Conservation (phyloP, 2,329 filamentous ascomycete genomes). For the Aaosphaeria arxii region DNA sequence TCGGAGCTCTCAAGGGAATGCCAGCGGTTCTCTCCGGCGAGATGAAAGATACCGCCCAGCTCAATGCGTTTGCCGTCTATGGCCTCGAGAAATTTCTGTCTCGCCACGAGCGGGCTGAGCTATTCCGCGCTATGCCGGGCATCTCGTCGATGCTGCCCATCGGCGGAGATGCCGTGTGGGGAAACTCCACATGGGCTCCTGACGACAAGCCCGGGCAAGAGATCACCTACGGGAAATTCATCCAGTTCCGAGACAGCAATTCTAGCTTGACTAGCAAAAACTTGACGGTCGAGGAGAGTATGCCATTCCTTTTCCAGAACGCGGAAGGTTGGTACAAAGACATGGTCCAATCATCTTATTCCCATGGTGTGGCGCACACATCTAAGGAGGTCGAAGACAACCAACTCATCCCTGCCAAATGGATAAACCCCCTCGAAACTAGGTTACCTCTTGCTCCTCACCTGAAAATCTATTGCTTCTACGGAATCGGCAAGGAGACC, state of each 20-base stretch:
- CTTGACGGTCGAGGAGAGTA: conserved; percentile 73
- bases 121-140: conserved; percentile 96
- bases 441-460: conserved; percentile 82
- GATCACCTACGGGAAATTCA: conserved; percentile 72
- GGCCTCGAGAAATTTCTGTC: conserved; percentile 94
- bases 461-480: conserved; percentile 96
- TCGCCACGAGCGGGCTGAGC: conserved; percentile 83
- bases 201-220: conserved; percentile 76
- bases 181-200: conserved; percentile 80
- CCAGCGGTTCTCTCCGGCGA: conserved; percentile 91
- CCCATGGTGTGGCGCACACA: conserved; percentile 82
- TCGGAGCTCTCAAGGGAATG: conserved; percentile 87
- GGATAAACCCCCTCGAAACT: conserved; percentile 92
- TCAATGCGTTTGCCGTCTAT: conserved; percentile 95
- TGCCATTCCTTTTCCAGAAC: conserved; percentile 74
- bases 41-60: conserved; percentile 96
- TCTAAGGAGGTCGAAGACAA: conserved; percentile 71
- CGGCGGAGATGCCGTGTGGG: conserved; percentile 93
- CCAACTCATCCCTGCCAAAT: conserved; percentile 60
- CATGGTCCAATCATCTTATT: conserved; percentile 73
- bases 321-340: conserved; percentile 83
- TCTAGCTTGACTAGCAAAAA: conserved; percentile 57
- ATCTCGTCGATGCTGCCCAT: conserved; percentile 96
- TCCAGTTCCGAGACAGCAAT: conserved; percentile 73
- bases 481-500: conserved; percentile 89